A percentile compares a stretch with the other conserved stretches of the same genome.
These are phyloP conservation scores for Leccinum solheimii DNA, from an alignment of 1,284 basidiomycete species.

Conservation along the genomic window DNA sequence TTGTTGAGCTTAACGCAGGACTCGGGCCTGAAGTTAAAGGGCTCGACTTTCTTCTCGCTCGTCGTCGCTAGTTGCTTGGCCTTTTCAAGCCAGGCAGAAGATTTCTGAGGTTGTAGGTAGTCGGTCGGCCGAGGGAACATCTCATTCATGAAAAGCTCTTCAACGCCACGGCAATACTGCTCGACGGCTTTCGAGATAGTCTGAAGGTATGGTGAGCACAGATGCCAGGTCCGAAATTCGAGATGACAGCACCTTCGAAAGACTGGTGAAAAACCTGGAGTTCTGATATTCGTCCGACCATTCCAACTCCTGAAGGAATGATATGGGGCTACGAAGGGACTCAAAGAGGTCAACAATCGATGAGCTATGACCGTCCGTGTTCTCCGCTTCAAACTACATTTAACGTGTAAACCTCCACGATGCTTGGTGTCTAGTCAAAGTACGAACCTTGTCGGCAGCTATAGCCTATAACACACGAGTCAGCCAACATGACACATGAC, in stretches of 20 bases:
- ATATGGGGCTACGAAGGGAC: conserved; percentile 88
- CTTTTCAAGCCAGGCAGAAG: conserved; percentile 93
- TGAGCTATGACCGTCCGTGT: conserved; percentile 84
- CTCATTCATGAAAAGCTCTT: conserved; percentile 88
- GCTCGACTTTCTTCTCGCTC: conserved; percentile 88
- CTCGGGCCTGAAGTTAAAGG: conserved; percentile 92
- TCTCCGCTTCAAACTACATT: conserved; percentile 80
- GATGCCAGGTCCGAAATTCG: background rate
- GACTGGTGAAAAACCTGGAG: conserved; percentile 85
- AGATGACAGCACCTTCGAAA: conserved; percentile 66
- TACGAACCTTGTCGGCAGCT: conserved; percentile 77
- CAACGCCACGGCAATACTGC: conserved; percentile 87
- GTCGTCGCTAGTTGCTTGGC: conserved; percentile 76
- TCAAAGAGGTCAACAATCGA: conserved; percentile 97
- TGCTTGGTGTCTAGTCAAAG: background rate
- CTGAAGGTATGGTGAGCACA: conserved; percentile 41
- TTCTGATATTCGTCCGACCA: conserved; percentile 93
- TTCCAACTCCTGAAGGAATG: conserved; percentile 84
- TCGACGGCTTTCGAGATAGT: conserved; percentile 91
- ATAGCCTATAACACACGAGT: conserved; percentile 59
- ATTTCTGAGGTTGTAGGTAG: conserved; percentile 77
- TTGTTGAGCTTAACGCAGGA: conserved; percentile 99
- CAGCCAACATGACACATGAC: conserved; percentile 1
- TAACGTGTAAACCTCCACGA: conserved; percentile 11
- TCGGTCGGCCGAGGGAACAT: conserved; percentile 88